phyloP scores from a whole-genome alignment of 2,329 filamentous ascomycete species.

The Fusarium palustre region DNA sequence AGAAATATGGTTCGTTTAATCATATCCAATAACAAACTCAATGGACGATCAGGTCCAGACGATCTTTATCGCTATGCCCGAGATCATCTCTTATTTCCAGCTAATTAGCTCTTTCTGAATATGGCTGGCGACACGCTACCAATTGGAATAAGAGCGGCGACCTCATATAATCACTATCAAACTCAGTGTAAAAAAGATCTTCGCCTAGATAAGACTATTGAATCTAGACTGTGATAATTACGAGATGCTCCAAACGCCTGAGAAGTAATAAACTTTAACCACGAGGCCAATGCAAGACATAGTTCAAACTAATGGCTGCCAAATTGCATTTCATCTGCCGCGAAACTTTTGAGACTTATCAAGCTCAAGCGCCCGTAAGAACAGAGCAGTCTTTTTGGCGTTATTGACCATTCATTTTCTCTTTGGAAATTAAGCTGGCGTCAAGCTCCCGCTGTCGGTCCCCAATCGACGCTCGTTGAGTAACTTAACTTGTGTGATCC shows the following conservation, averaged over 20 bases:
- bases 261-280: neutral
- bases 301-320: neutral
- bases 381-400: neutral
- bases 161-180: neutral
- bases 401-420: neutral
- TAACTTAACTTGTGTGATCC: neutral
- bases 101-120: neutral
- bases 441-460: conserved; percentile 9
- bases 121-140: neutral
- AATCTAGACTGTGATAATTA: neutral
- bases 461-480: neutral
- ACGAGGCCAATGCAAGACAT: neutral
- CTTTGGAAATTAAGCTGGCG: conserved; percentile 22
- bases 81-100: neutral
- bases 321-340: neutral
- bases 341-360: conserved; percentile 7
- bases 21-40: neutral
- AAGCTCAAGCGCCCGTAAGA: neutral
- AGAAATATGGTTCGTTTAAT: neutral
- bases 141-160: no score
- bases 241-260: neutral
- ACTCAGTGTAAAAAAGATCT: neutral
- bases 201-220: neutral
- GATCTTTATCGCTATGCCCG: neutral
- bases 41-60: neutral